Evolutionary conservation across 2,329 filamentous ascomycete species (phyloP), one percentile per base, ranked within the genome.

Genomic region (Pezicula carpinea): DNA sequence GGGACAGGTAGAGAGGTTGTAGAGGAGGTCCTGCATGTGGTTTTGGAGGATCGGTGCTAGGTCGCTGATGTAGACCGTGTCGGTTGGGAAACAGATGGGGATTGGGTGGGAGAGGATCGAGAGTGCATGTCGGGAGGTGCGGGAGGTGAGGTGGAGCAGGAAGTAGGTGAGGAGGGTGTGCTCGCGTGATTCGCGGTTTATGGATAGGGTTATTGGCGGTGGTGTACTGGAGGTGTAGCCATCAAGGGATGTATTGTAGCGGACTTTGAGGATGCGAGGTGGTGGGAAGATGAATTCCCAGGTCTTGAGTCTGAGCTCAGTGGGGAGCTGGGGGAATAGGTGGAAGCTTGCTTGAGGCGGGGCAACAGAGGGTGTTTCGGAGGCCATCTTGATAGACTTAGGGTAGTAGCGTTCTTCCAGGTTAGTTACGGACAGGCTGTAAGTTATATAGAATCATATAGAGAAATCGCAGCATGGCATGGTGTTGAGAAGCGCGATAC

Each of bases 261-360:
- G 48, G 34, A 61, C 53, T 38, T 59, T 55, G 10, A 61, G 47
- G 21, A 61, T 59, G 2, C 52, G 53, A 11, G 42, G 39, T 31
- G 43, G n/a, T 14, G 42, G 34, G 10, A 50, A 48, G 10, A 54
- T 52, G 7, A 46, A 43, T 5, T 43, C 42, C 48, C 56, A 59
- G 35, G 59, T 59, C 34, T 57, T 52, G 17, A 60, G 52, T 19
- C 56, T 53, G 23, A 60, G 52, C 39, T 60, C 58, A 23, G 53
- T 48, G 17, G 58, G 58, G 19, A 60, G 55, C 15, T 38, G 21
- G 14, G 51, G 46, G 32, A 60, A 60, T 44, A 56, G 52, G n/a
- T 43, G 39, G 50, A 57, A 57, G 15, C 17, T 34, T 44, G 41
- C 21, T 33, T 33, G 15, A 17, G 33, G 38, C 13, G 42, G 39